Percentiles rank a stretch among this genome's conserved stretches.
phyloP scores from a whole-genome alignment of 805 yeast genomes.

The Clavispora asparagi region DNA sequence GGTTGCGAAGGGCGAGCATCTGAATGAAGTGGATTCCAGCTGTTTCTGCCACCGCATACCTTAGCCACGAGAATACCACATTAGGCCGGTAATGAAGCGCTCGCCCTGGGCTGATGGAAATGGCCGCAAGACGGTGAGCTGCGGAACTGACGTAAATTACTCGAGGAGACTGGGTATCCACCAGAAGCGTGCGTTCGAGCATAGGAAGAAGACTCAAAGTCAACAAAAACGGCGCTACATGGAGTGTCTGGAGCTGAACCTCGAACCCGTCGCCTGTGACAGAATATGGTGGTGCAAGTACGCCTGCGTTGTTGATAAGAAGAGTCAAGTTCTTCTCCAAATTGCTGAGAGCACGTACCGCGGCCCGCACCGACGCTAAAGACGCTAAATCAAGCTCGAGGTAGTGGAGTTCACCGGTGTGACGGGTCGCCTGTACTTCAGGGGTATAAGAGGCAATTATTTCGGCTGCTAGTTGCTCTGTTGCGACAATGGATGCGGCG shows the following conservation, averaged over 20 bases:
- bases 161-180: slow-evolving; percentile 39
- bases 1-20: slow-evolving; percentile 59
- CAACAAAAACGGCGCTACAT: slow-evolving; percentile 67
- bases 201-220: slow-evolving; percentile 56
- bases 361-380: slow-evolving; percentile 32
- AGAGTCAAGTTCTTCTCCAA: slow-evolving; percentile 52
- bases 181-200: slow-evolving; percentile 35
- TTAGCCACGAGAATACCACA: slow-evolving; percentile 66
- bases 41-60: slow-evolving; percentile 74
- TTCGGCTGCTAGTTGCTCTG: slow-evolving; percentile 48
- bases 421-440: slow-evolving; percentile 17
- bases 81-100: slow-evolving; percentile 58
- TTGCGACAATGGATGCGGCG: slow-evolving; percentile 49
- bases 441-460: slow-evolving; percentile 19
- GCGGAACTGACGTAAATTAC: slow-evolving; percentile 61
- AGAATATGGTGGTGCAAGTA: slow-evolving; percentile 68
- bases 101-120: slow-evolving; percentile 42
- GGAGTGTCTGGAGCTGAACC: slow-evolving; percentile 74
- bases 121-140: slow-evolving; percentile 53
- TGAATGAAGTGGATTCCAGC: slow-evolving; percentile 72
- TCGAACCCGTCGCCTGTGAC: slow-evolving; percentile 69
- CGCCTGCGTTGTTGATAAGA: slow-evolving; percentile 74
- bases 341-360: slow-evolving; percentile 41
- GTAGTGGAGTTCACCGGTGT: slow-evolving; percentile 47
- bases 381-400: slow-evolving; percentile 51